Evolutionary conservation across 495 filamentous ascomycete genomes (phyloP).

Genomic region (Platismatia glauca): DNA sequence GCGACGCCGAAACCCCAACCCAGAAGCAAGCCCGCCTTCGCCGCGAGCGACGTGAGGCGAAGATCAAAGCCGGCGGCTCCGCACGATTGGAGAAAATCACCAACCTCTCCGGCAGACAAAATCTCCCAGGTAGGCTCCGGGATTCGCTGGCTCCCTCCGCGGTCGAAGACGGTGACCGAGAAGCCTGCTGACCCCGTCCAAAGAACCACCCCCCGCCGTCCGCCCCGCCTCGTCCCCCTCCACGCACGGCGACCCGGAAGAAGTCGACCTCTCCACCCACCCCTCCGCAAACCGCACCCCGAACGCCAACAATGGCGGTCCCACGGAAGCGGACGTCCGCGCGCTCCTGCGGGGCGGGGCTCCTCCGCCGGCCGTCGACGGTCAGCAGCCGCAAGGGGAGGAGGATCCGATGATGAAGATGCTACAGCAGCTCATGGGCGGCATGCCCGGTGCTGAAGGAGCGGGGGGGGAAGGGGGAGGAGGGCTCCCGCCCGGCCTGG

Average conservation of each 20-base stretch:
- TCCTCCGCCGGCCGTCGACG: slow-evolving; percentile 28
- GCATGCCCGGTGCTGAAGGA: slow-evolving; percentile 30
- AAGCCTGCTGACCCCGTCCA: background rate
- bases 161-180: slow-evolving; percentile 29
- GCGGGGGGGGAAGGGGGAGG: slow-evolving; percentile 20
- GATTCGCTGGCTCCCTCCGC: slow-evolving; percentile 8
- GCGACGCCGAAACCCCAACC: slow-evolving; percentile 38
- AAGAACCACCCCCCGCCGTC: slow-evolving; percentile 29
- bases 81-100: slow-evolving; percentile 80
- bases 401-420: slow-evolving; percentile 56
- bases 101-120: slow-evolving; percentile 58
- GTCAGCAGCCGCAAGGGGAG: slow-evolving; percentile 28
- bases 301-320: slow-evolving; percentile 1
- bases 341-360: slow-evolving; percentile 34
- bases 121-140: slow-evolving; percentile 31
- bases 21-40: slow-evolving; percentile 72
- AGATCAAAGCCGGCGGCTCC: slow-evolving; percentile 73
- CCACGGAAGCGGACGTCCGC: slow-evolving; percentile 30
- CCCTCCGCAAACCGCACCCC: slow-evolving; percentile 35
- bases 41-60: slow-evolving; percentile 83
- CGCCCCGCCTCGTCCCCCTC: slow-evolving; percentile 8
- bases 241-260: slow-evolving; percentile 53
- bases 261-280: slow-evolving; percentile 64
- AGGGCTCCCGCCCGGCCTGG: slow-evolving; percentile 31
- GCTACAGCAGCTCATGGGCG: slow-evolving; percentile 51